phyloP scores from a whole-genome alignment of 2,329 filamentous ascomycete genomes.

The Hypoxylon sp. region DNA sequence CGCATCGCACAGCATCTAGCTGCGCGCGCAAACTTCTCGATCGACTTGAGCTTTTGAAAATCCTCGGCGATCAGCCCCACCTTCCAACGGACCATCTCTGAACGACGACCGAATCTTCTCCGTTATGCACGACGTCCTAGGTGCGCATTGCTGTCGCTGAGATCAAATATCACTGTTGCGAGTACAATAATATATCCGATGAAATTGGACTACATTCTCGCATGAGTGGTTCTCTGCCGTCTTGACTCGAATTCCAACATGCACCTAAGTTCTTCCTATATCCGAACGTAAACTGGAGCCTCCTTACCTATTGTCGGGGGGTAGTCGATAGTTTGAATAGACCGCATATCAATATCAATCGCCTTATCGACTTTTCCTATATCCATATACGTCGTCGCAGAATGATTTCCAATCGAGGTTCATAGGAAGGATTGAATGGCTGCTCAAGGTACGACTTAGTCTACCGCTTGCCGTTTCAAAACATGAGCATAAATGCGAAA shows the following conservation, averaged over 20 bases:
- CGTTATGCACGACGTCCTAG: constrained; percentile 36
- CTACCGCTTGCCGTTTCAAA: constrained; percentile 1
- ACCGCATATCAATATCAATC: constrained; percentile 11
- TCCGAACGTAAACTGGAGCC: constrained; percentile 9
- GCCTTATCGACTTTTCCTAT: background rate
- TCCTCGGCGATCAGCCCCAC: constrained; percentile 49
- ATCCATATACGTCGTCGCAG: constrained; percentile 12
- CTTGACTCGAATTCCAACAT: constrained; percentile 21
- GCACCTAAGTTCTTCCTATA: constrained; percentile 2
- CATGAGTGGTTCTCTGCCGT: background rate
- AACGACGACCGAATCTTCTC: constrained; percentile 27
- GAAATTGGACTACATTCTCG: background rate
- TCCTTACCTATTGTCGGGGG: constrained; percentile 8
- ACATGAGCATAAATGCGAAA: background rate
- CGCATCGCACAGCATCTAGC: constrained; percentile 44
- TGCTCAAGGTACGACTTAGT: constrained; percentile 2
- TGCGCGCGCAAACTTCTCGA: constrained; percentile 43
- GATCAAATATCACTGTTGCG: constrained; percentile 1
- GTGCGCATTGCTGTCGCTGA: constrained; percentile 26
- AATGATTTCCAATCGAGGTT: background rate
- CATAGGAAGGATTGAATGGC: background rate
- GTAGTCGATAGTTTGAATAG: constrained; percentile 23
- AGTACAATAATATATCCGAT: constrained; percentile 1
- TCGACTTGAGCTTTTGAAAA: constrained; percentile 46
- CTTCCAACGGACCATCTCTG: constrained; percentile 29